Conservation (phyloP, 2,329 filamentous ascomycete species). For the Nemania abortiva region DNA sequence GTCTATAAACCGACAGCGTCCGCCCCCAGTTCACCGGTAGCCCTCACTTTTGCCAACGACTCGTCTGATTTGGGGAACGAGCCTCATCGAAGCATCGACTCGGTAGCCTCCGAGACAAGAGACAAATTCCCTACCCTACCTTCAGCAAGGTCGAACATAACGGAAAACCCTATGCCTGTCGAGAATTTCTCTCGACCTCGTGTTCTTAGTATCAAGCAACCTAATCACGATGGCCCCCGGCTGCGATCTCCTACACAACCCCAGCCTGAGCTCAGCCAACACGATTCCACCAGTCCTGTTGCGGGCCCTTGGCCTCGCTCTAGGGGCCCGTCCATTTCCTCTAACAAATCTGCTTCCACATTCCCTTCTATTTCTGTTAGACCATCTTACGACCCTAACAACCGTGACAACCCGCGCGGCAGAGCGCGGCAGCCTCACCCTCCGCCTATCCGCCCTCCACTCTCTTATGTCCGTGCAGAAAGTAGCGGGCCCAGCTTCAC, state of each 20-base stretch:
- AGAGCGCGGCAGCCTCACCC: conserved; percentile 46
- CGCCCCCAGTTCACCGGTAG: conserved; percentile 42
- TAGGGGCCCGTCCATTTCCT: conserved; percentile 62
- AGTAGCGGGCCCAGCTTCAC: conserved; percentile 54
- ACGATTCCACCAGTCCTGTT: conserved; percentile 40
- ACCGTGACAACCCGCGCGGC: conserved; percentile 44
- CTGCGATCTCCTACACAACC: conserved; percentile 49
- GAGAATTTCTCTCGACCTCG: conserved; percentile 72
- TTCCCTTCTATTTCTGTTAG: conserved; percentile 59
- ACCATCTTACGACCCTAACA: conserved; percentile 56
- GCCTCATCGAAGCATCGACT: conserved; percentile 40
- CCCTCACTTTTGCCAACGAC: conserved; percentile 39
- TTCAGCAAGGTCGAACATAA: conserved; percentile 45
- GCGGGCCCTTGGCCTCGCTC: conserved; percentile 57
- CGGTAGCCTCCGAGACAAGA: conserved; percentile 43
- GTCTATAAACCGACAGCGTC: conserved; percentile 45
- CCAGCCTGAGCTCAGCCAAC: conserved; percentile 44
- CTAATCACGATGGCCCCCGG: conserved; percentile 53
- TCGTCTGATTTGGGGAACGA: conserved; percentile 41
- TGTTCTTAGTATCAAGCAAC: conserved; percentile 64
- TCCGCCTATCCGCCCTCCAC: conserved; percentile 47
- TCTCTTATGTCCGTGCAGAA: conserved; percentile 53
- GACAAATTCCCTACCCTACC: conserved; percentile 46
- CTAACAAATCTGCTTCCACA: conserved; percentile 60
- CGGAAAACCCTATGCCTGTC: conserved; percentile 55